Base-by-base conservation (phyloP, 1,284 basidiomycete genomes). In the Gymnopus androsaceus region DNA sequence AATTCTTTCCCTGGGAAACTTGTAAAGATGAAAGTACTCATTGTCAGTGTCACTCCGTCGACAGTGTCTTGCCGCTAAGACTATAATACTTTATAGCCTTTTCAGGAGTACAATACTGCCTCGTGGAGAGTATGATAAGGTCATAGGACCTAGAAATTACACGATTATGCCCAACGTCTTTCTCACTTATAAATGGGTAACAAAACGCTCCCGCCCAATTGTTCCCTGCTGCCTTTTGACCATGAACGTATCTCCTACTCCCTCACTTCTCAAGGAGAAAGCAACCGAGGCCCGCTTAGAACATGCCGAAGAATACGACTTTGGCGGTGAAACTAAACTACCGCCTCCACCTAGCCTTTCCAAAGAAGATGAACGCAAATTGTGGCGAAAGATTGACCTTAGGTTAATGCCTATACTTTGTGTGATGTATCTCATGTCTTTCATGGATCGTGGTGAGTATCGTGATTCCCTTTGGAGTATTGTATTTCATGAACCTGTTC, bases 311-410 rank as follows among this genome's bases (percentile, higher is more conserved):
- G 55, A 45, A 4, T 45, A 61, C 40, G 72, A 75, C 44, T 76
- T 75, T 56, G 74, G 69, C n/a, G 74, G 72, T 27, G 75, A 77
- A 28, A 68, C 72, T 1, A 63, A 61, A 7, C 69, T 80, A 14
- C 75, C 78, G 6, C 75, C 77, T 0, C 78, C 81, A 0, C 79
- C 80, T 1, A 65, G 61, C 1, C 71, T 84, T 19, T 80, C 77
- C 0, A 63, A 67, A 15, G 80, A 79, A 59, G 70, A 87, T 59
- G 83, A 87, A 68, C 73, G 69, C 58, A 76, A 67, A 55, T 67
- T 89, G 42, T 89, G 84, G 75, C 72, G 80, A 58, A 89, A 88
- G 70, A 74, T 89, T 21, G 87, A 89, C 61, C 21, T 76, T 31
- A 72, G 82, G 54, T 72, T 88, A 36, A 80, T 88, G 79, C 85